phyloP scores from a whole-genome alignment of 1,284 basidiomycete species.

The Tremellales sp. region DNA sequence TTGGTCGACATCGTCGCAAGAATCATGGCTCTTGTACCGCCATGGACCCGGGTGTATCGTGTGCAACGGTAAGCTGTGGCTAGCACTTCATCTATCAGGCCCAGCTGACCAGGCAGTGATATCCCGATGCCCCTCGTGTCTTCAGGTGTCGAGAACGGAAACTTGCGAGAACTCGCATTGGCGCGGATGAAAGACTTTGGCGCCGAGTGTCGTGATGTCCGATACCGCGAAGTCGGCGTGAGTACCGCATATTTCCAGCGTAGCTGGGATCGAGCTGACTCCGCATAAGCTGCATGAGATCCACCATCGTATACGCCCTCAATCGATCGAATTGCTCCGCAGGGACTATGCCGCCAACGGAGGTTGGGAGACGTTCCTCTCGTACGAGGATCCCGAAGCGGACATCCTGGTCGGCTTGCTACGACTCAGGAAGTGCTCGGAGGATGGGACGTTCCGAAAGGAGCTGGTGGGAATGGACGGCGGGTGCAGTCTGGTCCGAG shows the following conservation, averaged over 20 bases:
- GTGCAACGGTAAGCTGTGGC: conserved; percentile 67
- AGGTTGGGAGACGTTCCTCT: conserved; percentile 98
- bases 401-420: conserved; percentile 95
- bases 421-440: conserved; percentile 88
- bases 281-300: conserved; percentile 92
- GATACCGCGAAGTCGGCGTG: conserved; percentile 96
- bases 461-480: conserved; percentile 76
- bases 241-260: conserved; percentile 43
- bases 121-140: conserved; percentile 92
- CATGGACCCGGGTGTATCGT: conserved; percentile 98
- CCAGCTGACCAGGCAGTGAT: conserved; percentile 59
- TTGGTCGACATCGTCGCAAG: conserved; percentile 95
- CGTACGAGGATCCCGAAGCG: conserved; percentile 94
- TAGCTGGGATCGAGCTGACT: not conserved
- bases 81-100: not conserved
- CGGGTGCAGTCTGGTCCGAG: conserved; percentile 89
- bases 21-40: conserved; percentile 93
- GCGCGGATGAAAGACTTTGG: conserved; percentile 99
- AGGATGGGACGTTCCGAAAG: conserved; percentile 92
- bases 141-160: conserved; percentile 97
- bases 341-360: conserved; percentile 96
- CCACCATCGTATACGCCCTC: conserved; percentile 93
- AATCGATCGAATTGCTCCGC: conserved; percentile 93
- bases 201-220: conserved; percentile 93
- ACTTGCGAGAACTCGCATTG: conserved; percentile 90